Evolutionary conservation across 2,329 filamentous ascomycete genomes (phyloP), one percentile per base, ranked within the genome.

Genomic region (Parastagonospora avenae): DNA sequence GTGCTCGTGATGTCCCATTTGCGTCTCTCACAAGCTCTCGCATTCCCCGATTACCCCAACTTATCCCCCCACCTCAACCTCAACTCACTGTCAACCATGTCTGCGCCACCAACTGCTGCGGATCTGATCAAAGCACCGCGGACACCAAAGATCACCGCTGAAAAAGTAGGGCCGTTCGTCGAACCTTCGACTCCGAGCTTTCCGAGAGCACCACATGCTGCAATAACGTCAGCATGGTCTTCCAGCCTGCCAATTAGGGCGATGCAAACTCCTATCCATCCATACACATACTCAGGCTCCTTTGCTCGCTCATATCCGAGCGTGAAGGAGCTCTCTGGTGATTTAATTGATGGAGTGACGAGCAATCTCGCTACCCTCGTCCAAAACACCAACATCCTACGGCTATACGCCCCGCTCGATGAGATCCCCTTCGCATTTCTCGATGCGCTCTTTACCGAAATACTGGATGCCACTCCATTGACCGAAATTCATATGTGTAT

Each of bases 401-500:
- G 42, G 12, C 29, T 54, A 14, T 40, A 46, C 19, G 36, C 39
- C 2, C 30, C 48, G 2, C 41, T 47, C n/a, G 38, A 28, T 14
- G 30, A 46, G 2, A 11, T 55, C 1, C 52, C 45, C 6, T 30
- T 47, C 4, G 11, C 27, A 4, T 30, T 32, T 9, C 41, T 55
- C 8, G 12, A 46, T 2, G 27, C 11, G 10, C 39, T 52, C 0
- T 12, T 29, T 27, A 10, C 27, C 4, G 15, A 46, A 15, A 32
- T 46, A 4, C 29, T 42, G 9, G 8, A 16, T 16, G 2, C 8
- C 2, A 46, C 31, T 11, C 30, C 24, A 4, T n/a, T 46, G 2
- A 28, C 11, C 4, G 39, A 52, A 30, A 30, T 47, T 0, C 49
- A 52, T 8, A 16, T 55, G n/a, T 55, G 46, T 29, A n/a, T 47